Percentiles rank a stretch among this genome's conserved stretches.
These are phyloP conservation scores for Salix arbutifolia DNA, from an alignment of 345 rosid genomes.

Conservation along the genomic window DNA sequence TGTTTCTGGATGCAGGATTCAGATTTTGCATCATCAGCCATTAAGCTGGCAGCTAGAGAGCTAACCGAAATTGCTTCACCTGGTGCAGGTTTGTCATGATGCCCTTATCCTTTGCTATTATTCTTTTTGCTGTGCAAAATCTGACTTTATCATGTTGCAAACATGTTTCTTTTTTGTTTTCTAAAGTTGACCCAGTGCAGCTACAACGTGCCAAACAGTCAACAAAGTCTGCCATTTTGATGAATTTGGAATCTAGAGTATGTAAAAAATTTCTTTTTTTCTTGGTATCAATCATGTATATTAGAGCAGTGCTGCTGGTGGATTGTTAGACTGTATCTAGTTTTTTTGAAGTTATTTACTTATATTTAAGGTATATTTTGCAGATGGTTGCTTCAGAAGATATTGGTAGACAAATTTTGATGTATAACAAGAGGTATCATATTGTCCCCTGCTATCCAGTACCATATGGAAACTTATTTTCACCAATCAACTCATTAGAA, in stretches of 20 bases:
- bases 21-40: slow-evolving; percentile 16
- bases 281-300: background rate
- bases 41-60: slow-evolving; percentile 14
- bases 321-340: background rate
- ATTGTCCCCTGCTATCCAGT: background rate
- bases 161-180: background rate
- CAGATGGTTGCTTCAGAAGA: slow-evolving; percentile 73
- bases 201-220: slow-evolving; percentile 18
- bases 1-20: slow-evolving; percentile 13
- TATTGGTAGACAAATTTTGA: slow-evolving; percentile 76
- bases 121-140: background rate
- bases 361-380: background rate
- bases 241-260: slow-evolving; percentile 26
- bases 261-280: background rate
- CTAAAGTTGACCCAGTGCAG: slow-evolving; percentile 23
- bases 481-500: background rate
- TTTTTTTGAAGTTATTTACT: slow-evolving; percentile 1
- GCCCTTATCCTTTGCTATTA: background rate
- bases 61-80: slow-evolving; percentile 11
- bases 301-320: background rate
- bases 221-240: slow-evolving; percentile 14
- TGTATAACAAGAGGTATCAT: slow-evolving; percentile 71
- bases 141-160: background rate
- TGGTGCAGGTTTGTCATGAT: slow-evolving; percentile 11
- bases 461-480: background rate